Evolutionary conservation across 1,139 yeast genomes (phyloP).

Genomic region (Diutina mesorugosa): DNA sequence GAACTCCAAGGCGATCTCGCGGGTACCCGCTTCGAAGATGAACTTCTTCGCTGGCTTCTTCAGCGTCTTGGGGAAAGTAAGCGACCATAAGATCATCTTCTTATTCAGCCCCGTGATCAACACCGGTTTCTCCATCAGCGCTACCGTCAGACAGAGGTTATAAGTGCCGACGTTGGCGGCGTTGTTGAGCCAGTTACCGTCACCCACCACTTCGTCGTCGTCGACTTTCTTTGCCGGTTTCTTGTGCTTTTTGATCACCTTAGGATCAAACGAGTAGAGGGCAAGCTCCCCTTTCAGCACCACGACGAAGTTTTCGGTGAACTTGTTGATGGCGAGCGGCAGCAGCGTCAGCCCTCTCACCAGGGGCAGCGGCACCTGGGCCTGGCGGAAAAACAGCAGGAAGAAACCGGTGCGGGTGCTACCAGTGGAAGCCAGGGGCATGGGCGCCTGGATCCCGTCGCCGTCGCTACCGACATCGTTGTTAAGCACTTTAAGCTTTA

Average conservation of each 20-base stretch:
- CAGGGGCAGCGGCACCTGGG: not conserved
- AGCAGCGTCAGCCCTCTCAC: conserved; percentile 3
- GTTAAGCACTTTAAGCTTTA: conserved; percentile 35
- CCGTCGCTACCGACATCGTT: conserved; percentile 18
- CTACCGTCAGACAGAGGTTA: conserved; percentile 37
- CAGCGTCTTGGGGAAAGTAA: conserved; percentile 26
- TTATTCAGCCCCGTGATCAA: conserved; percentile 4
- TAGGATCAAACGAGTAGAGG: conserved; percentile 39
- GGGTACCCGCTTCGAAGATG: conserved; percentile 48
- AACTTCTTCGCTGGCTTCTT: conserved; percentile 22
- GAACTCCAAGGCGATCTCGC: conserved; percentile 58
- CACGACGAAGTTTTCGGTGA: conserved; percentile 39
- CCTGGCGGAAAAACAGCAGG: conserved; percentile 11
- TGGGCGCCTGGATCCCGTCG: conserved; percentile 12
- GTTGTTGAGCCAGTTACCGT: conserved; percentile 55
- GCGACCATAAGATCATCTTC: conserved; percentile 17
- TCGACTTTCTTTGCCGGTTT: conserved; percentile 16
- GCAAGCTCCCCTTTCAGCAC: conserved; percentile 46
- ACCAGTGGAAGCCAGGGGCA: conserved; percentile 4
- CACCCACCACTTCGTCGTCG: conserved; percentile 31
- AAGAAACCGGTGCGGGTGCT: conserved; percentile 11
- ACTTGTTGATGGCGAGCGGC: conserved; percentile 14
- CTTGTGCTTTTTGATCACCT: conserved; percentile 28
- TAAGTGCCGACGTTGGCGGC: conserved; percentile 36
- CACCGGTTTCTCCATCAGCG: conserved; percentile 21